Evolutionary conservation across 179 eudicot genomes (phyloP), one percentile per base, ranked within the genome.

Genomic region (Heliamphora pulchella): DNA sequence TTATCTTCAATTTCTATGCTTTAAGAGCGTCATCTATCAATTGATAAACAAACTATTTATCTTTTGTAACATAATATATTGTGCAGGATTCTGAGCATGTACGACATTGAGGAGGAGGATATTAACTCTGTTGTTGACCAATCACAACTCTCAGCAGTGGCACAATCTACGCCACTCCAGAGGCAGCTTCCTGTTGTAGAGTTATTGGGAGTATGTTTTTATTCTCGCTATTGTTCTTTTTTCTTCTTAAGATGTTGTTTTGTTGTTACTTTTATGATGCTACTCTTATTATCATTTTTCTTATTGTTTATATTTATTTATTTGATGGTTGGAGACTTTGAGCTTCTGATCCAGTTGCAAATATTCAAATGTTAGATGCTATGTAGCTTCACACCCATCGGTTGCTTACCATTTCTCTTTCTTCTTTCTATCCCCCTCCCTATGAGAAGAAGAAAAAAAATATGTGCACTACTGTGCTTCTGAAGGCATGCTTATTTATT

Each of bases 161-260:
- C 86, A 63, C 96, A 92, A 86, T 87, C 98, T 87, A 84, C 91
- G 81, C 91, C 90, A 71, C 86, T 89, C 74, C 94, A 92, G 84
- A 86, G 88, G 88, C 97, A 94, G 86, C 91, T 94, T 79, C 99
- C 99, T 75, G 88, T 88, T 69, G 87, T 91, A 74, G 99, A 94
- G 88, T 85, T 96, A 75, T 85, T 96, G 87, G 94, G 90, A 88
- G 99, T 96, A 86, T 84, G 89, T 44, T 31, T 74, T 68, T 48
- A 41, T 31, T 54, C 44, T 64, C 63, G 13, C 51, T 74, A 14
- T 54, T 74, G 43, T 71, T 72, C 54, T 50, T 59, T 5, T 55
- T 55, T 11, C 3, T 82, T 1, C 39, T 18, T 73, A 44, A 17
- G 55, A 68, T 44, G 65, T 77, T 17, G 2, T 3, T 81, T 31